phyloP scores from a whole-genome alignment of 2,329 filamentous ascomycete genomes.

The Colletotrichum filicis region DNA sequence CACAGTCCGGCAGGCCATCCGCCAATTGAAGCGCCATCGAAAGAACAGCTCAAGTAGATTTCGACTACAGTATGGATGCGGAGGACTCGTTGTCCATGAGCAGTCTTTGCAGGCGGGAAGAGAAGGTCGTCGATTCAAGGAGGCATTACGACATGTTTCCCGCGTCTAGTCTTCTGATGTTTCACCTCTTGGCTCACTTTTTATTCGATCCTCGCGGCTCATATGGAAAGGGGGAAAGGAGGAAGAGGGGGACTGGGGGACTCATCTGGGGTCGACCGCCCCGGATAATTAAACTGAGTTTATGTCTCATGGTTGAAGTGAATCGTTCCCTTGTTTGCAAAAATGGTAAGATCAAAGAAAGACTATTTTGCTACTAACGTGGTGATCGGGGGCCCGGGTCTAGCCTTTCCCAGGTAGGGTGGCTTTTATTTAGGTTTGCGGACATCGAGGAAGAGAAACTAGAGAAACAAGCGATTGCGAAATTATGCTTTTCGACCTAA shows the following conservation, averaged over 20 bases:
- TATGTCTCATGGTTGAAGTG: background rate
- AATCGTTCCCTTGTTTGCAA: background rate
- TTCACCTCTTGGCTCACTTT: background rate
- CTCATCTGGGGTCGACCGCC: rapidly evolving
- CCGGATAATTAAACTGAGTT: background rate
- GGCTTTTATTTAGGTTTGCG: background rate
- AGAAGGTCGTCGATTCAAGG: background rate
- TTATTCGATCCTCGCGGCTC: background rate
- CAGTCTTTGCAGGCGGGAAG: background rate
- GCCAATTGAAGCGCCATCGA: slow-evolving; percentile 18
- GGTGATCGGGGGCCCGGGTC: background rate
- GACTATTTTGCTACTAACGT: background rate
- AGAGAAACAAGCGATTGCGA: background rate
- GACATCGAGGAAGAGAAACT: background rate
- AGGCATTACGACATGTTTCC: background rate
- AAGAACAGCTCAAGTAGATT: background rate
- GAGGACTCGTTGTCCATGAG: background rate
- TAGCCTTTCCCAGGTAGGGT: background rate
- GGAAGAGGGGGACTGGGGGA: too few relatives aligned
- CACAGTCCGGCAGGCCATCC: slow-evolving; percentile 17
- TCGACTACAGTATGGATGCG: background rate
- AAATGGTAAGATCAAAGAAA: background rate
- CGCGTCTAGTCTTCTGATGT: background rate
- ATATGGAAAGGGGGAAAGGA: too few relatives aligned
- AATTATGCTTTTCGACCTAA: background rate